Evolutionary conservation across 441 rosid species (phyloP), one percentile per base, ranked within the genome.

Genomic region (Pelargonium cotyledonis): DNA sequence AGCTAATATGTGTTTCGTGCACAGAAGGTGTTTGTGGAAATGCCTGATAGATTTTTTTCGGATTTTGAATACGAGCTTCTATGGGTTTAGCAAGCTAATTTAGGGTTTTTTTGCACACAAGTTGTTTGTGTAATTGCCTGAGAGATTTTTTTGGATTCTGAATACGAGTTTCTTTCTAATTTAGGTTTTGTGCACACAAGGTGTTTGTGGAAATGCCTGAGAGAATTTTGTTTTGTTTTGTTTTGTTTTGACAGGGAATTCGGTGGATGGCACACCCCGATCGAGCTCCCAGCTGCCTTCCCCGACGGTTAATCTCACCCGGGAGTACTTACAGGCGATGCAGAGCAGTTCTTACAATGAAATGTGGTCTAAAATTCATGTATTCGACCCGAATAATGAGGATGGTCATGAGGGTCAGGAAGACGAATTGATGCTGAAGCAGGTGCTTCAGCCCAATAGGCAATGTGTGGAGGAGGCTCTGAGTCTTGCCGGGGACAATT

Each of bases 311-410:
- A 83, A 90, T 77, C 85, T 90, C 73, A 73, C 66, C 63, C 75
- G 46, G 23, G 86, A 85, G 71, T 85, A 88, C 78, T 76, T 80
- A 10, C 74, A 57, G 74, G 89, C 86, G 8, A 69, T 86, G 63
- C 89, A 89, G 65, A 81, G 89, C 72, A 77, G 78, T 53, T 93
- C 97, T 60, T 90, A 79, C 80, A 79, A 76, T 23, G 92, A 90
- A 69, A 85, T 85, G 67, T 82, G 87, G 78, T 84, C 91, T 19
- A 77, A 69, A 65, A 80, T 89, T 77, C 81, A 76, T 14, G 71
- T 69, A n/a, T n/a, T 55, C 6, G 70, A 68, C 29, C 16, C 62
- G 38, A 31, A 31, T 31, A 31, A 63, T 6, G 67, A 75, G 31
- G 78, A 65, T 1, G 73, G 74, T 15, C 75, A 51, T 16, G 18